Conservation (phyloP, 805 yeast genomes). For the Hanseniaspora lindneri region DNA sequence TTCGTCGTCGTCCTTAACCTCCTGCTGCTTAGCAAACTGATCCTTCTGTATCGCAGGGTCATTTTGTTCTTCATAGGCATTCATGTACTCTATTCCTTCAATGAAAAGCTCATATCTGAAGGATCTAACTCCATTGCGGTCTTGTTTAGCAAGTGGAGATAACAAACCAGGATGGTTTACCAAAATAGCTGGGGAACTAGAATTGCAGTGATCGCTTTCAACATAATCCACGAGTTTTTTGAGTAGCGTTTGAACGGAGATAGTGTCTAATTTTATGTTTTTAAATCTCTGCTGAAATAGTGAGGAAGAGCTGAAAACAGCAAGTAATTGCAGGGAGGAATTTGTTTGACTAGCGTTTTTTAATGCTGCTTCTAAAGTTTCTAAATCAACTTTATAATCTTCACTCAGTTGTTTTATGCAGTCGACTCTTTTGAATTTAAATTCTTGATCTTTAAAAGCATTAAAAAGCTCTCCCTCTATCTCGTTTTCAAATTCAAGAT, state of each 20-base stretch:
- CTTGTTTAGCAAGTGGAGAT: constrained; percentile 54
- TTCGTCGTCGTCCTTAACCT: constrained; percentile 48
- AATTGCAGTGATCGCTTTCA: constrained; percentile 46
- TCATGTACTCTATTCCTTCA: constrained; percentile 66
- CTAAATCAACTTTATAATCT: constrained; percentile 24
- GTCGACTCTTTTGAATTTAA: constrained; percentile 27
- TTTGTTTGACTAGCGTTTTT: neutral
- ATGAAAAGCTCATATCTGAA: constrained; percentile 73
- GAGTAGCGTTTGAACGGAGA: constrained; percentile 51
- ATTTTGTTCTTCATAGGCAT: constrained; percentile 95
- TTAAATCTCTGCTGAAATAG: neutral
- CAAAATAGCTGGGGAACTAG: constrained; percentile 52
- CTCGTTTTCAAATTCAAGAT: constrained; percentile 25
- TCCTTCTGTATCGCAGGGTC: constrained; percentile 57
- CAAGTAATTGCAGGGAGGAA: neutral
- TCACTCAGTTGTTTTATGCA: constrained; percentile 25
- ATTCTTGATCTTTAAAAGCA: constrained; percentile 18
- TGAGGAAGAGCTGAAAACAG: neutral
- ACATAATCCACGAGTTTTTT: constrained; percentile 34
- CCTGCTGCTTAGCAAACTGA: constrained; percentile 53
- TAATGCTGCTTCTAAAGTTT: constrained; percentile 18
- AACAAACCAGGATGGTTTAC: constrained; percentile 71
- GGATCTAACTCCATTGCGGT: constrained; percentile 33
- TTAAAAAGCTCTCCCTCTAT: constrained; percentile 13
- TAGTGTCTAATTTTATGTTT: constrained; percentile 30